A percentile compares a stretch with the other conserved stretches of the same genome.
These are phyloP conservation scores for Carex kokanica DNA, from an alignment of 176 grass and related monocot genomes.

Conservation along the genomic window DNA sequence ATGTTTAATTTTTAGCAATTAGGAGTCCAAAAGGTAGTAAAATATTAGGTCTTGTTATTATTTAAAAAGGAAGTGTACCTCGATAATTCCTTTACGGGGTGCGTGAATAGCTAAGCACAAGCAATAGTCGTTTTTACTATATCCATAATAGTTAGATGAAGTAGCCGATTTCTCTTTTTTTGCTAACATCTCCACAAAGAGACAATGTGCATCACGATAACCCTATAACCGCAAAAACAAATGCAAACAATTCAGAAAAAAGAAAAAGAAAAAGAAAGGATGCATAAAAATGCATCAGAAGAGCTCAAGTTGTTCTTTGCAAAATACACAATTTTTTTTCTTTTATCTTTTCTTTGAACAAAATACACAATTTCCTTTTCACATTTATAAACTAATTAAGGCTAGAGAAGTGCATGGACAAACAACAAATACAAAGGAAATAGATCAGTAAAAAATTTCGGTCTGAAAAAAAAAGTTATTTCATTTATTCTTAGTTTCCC, in stretches of 20 bases:
- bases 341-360: background rate
- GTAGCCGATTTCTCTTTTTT: constrained; percentile 61
- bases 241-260: background rate
- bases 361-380: background rate
- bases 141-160: constrained; percentile 42
- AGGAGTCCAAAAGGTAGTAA: background rate
- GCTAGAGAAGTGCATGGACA: background rate
- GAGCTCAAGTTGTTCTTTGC: background rate
- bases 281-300: background rate
- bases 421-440: background rate
- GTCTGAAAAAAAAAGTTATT: background rate
- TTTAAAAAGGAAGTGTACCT: constrained; percentile 39
- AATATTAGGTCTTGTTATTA: background rate
- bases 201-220: constrained; percentile 92
- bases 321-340: background rate
- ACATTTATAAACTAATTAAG: background rate
- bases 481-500: background rate
- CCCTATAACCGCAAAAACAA: constrained; percentile 40
- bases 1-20: background rate
- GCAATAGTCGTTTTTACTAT: constrained; percentile 82
- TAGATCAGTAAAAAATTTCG: background rate
- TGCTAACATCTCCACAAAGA: constrained; percentile 82
- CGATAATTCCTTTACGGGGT: constrained; percentile 91
- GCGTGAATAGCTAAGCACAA: constrained; percentile 95
- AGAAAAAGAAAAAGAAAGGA: background rate